phyloP scores from a whole-genome alignment of 2,329 filamentous ascomycete species.

The Nothopassalora personata region DNA sequence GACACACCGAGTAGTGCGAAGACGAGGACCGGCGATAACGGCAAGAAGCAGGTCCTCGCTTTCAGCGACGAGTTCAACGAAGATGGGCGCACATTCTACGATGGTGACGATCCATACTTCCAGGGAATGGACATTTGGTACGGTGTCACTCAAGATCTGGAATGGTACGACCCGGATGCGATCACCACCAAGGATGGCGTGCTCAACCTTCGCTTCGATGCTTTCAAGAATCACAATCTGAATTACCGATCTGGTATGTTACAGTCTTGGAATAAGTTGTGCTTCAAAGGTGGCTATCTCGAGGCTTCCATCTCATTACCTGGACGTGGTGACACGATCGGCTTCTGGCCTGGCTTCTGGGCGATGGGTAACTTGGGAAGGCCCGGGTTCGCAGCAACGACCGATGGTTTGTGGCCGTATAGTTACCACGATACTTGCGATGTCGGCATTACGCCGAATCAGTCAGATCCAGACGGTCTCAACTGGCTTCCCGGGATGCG shows the following conservation, averaged over 20 bases:
- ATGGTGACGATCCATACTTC: conserved; percentile 54
- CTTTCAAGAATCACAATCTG: conserved; percentile 58
- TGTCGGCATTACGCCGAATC: conserved; percentile 65
- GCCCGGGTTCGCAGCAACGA: conserved; percentile 63
- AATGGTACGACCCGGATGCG: conserved; percentile 51
- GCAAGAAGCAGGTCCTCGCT: conserved; percentile 45
- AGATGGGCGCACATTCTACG: conserved; percentile 50
- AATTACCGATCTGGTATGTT: conserved; percentile 49
- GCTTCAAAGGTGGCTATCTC: conserved; percentile 64
- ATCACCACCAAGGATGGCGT: conserved; percentile 30
- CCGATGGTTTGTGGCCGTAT: conserved; percentile 70
- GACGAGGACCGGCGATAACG: conserved; percentile 43
- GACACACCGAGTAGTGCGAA: conserved; percentile 46
- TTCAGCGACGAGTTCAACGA: conserved; percentile 56
- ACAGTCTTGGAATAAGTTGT: conserved; percentile 50
- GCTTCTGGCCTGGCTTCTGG: conserved; percentile 74
- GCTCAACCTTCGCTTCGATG: conserved; percentile 58
- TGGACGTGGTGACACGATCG: conserved; percentile 59
- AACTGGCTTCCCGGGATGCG: conserved; percentile 65
- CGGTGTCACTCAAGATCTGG: conserved; percentile 47
- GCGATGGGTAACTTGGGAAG: conserved; percentile 68
- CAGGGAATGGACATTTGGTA: conserved; percentile 52
- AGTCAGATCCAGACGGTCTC: conserved; percentile 62
- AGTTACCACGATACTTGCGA: conserved; percentile 66
- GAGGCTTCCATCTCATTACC: conserved; percentile 67